Evolutionary conservation across 2,329 filamentous ascomycete species (phyloP).

Genomic region (Epichloe gansuensis): DNA sequence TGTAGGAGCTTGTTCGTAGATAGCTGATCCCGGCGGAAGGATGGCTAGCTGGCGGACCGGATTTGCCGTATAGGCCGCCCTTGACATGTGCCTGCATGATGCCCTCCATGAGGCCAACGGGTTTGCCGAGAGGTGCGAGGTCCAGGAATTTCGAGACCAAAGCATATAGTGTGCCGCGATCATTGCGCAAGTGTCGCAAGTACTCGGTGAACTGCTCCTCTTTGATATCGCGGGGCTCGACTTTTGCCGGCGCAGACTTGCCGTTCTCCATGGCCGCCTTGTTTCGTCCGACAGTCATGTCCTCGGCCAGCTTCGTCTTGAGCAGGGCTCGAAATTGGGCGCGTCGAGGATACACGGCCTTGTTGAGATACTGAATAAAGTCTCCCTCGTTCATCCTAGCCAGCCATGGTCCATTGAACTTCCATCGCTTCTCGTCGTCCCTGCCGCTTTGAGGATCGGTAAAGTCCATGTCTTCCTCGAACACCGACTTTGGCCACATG

Average conservation of each 20-base stretch:
- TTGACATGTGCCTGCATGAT: slow-evolving; percentile 15
- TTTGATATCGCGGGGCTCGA: slow-evolving; percentile 28
- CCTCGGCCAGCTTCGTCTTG: slow-evolving; percentile 33
- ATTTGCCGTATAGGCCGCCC: slow-evolving; percentile 33
- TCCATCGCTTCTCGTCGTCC: slow-evolving; percentile 44
- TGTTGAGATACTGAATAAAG: slow-evolving; percentile 44
- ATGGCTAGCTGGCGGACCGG: slow-evolving; percentile 47
- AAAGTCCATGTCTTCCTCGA: slow-evolving; percentile 45
- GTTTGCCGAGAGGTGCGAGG: slow-evolving; percentile 38
- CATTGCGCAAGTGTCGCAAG: slow-evolving; percentile 38
- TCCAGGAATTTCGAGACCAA: slow-evolving; percentile 50
- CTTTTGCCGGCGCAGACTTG: slow-evolving; percentile 15
- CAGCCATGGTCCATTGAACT: slow-evolving; percentile 55
- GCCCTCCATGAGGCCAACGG: slow-evolving; percentile 16
- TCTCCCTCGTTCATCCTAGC: slow-evolving; percentile 49
- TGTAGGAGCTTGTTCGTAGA: slow-evolving; percentile 40
- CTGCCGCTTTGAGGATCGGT: slow-evolving; percentile 29
- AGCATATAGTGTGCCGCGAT: slow-evolving; percentile 38
- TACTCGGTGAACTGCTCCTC: slow-evolving; percentile 40
- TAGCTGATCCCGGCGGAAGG: slow-evolving; percentile 53
- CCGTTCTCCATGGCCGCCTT: slow-evolving; percentile 28
- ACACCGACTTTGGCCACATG: slow-evolving; percentile 37
- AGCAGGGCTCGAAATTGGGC: slow-evolving; percentile 43
- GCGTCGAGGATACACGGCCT: slow-evolving; percentile 40
- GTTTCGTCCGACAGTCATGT: slow-evolving; percentile 28